Conservation (phyloP, 2,329 filamentous ascomycete species). For the Escovopsis sp. region DNA sequence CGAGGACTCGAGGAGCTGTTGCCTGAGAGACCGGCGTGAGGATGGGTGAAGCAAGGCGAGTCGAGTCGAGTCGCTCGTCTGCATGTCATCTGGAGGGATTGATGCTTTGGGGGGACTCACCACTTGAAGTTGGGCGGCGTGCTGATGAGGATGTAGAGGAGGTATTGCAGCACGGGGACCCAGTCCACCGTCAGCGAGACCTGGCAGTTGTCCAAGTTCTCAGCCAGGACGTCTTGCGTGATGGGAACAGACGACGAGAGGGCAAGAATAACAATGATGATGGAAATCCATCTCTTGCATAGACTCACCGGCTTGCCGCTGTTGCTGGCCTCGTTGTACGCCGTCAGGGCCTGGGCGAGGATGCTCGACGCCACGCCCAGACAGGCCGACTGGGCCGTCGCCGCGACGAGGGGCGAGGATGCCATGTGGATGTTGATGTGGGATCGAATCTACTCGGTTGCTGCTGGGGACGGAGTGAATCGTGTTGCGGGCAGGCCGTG, state of each 20-base stretch:
- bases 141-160: constrained; percentile 56
- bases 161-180: constrained; percentile 59
- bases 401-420: constrained; percentile 33
- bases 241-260: too few species aligned
- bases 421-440: not conserved
- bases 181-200: constrained; percentile 47
- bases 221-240: too few species aligned
- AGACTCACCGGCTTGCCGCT: too few species aligned
- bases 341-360: constrained; percentile 54
- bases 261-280: not conserved
- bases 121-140: constrained; percentile 76
- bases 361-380: constrained; percentile 56
- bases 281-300: not conserved
- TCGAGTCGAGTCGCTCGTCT: too few species aligned
- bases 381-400: constrained; percentile 50
- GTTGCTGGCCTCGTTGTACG: constrained; percentile 29
- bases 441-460: too few species aligned
- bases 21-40: constrained; percentile 27
- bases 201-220: constrained; percentile 20
- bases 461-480: too few species aligned
- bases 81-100: not conserved
- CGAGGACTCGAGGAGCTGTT: constrained; percentile 57
- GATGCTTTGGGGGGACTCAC: constrained; percentile 27
- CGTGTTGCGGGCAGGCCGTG: too few species aligned
- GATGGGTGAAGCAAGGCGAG: too few species aligned